phyloP scores from a whole-genome alignment of 1,284 basidiomycete species.

The Malassezia slooffiae region DNA sequence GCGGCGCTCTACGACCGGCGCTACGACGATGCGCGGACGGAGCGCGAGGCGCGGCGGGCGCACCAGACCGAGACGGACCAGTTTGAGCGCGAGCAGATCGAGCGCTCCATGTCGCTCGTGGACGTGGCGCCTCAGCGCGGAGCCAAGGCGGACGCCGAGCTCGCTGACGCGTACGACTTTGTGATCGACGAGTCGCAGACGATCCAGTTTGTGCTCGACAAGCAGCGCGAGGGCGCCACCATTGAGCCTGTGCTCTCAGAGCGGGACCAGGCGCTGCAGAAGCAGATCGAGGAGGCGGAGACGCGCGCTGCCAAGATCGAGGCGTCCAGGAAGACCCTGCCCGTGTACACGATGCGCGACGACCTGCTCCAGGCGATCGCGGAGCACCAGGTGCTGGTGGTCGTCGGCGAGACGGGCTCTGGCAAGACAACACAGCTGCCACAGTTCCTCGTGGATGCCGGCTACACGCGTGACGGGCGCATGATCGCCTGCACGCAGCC shows the following conservation, averaged over 20 bases:
- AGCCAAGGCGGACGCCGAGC: slow-evolving; percentile 14
- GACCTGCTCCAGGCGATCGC: slow-evolving; percentile 64
- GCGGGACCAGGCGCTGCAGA: slow-evolving; percentile 64
- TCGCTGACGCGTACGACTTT: slow-evolving; percentile 80
- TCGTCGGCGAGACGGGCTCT: slow-evolving; percentile 58
- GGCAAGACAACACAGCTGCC: slow-evolving; percentile 98
- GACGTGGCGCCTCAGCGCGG: slow-evolving; percentile 18
- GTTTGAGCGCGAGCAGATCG: slow-evolving; percentile 74
- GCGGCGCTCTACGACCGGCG: slow-evolving; percentile 81
- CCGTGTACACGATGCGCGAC: slow-evolving; percentile 40
- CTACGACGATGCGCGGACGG: slow-evolving; percentile 59
- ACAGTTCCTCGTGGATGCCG: slow-evolving; percentile 94
- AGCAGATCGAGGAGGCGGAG: slow-evolving; percentile 84
- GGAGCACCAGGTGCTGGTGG: slow-evolving; percentile 61
- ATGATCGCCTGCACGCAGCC: slow-evolving; percentile 98
- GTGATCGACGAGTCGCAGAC: slow-evolving; percentile 96
- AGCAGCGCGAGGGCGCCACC: slow-evolving; percentile 49
- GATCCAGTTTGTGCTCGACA: slow-evolving; percentile 86
- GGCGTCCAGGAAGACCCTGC: slow-evolving; percentile 36
- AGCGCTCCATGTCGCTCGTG: slow-evolving; percentile 54
- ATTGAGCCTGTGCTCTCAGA: slow-evolving; percentile 1
- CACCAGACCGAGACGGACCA: slow-evolving; percentile 93
- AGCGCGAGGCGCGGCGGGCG: slow-evolving; percentile 54
- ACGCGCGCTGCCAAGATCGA: slow-evolving; percentile 47
- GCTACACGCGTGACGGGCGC: slow-evolving; percentile 70